phyloP scores from a whole-genome alignment of 148 eudicot genomes.

The Rhododendron henanense region DNA sequence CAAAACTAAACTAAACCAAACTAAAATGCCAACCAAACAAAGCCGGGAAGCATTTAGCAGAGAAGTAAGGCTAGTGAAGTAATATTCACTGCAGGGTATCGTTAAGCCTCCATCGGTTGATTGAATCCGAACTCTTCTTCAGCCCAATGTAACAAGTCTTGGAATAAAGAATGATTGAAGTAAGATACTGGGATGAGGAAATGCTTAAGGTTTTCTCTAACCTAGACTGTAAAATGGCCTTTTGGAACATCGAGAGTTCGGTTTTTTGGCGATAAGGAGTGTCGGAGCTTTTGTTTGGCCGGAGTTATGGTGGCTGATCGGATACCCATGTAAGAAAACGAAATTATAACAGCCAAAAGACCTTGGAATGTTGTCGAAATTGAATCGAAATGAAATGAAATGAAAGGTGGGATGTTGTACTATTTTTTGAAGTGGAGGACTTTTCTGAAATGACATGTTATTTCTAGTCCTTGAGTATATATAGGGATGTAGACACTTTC shows the following conservation, averaged over 20 bases:
- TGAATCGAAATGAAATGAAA: not conserved
- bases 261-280: not conserved
- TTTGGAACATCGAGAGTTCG: not conserved
- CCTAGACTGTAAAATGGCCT: not conserved
- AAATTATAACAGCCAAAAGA: not conserved
- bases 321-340: not conserved
- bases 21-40: too few relatives aligned
- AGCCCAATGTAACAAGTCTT: not conserved
- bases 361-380: not conserved
- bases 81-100: not conserved
- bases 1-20: too few relatives aligned
- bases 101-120: not conserved
- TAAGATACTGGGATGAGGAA: not conserved
- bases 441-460: not conserved
- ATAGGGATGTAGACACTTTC: not conserved
- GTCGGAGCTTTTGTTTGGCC: not conserved
- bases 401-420: not conserved
- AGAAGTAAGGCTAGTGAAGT: not conserved
- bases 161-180: not conserved
- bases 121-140: not conserved
- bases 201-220: not conserved
- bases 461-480: not conserved
- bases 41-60: not conserved
- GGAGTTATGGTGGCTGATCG: not conserved
- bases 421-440: not conserved